Evolutionary conservation across 1,284 basidiomycete species (phyloP), one percentile per base, ranked within the genome.

Genomic region (Pascua sp.): DNA sequence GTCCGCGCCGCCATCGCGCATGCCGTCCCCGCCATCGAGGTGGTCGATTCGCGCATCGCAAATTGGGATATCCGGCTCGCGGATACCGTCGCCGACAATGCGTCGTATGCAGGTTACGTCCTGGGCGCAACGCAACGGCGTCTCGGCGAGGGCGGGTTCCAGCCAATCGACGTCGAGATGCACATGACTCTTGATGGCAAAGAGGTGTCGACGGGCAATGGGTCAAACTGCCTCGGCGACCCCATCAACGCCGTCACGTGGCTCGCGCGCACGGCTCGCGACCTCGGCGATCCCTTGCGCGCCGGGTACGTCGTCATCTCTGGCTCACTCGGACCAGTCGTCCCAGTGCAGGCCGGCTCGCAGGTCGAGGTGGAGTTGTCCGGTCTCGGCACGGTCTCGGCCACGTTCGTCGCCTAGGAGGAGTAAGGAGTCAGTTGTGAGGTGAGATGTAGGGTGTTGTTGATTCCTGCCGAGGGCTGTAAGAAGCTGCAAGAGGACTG

Each of bases 61-160:
- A 41, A 41, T 12, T 49, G 48, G 48, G 48, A 49, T 40, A 49
- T 49, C 18, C 16, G 40, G 9, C 15, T 49, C 39, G 48, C 48
- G 12, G 48, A 49, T 40, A 49, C 48, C 1, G 48, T 49, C 11
- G 48, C 48, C 11, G 48, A 49, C 48, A 49, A 49, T 9, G 48
- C 48, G 11, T 24, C 17, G 17, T 49, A 24, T n/a, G 48, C 40
- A 3, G 48, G 40, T 5, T 49, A 49, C 15, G 40, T 49, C 13
- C 48, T 49, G 18, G 48, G 48, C 17, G 18, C 41, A 11, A 15
- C 18, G 10, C 48, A 40, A 17, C 11, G 11, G 12, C 36, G 32
- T 0, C 36, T 47, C 8, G 36, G 13, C 4, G 46, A n/a, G 7
- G 36, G 13, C 4, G 46, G 15, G 7, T 47, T 47, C 11, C n/a